These are phyloP conservation scores for Incumbomyces delicatus DNA, from an alignment of 2,329 filamentous ascomycete species.

Conservation along the genomic window DNA sequence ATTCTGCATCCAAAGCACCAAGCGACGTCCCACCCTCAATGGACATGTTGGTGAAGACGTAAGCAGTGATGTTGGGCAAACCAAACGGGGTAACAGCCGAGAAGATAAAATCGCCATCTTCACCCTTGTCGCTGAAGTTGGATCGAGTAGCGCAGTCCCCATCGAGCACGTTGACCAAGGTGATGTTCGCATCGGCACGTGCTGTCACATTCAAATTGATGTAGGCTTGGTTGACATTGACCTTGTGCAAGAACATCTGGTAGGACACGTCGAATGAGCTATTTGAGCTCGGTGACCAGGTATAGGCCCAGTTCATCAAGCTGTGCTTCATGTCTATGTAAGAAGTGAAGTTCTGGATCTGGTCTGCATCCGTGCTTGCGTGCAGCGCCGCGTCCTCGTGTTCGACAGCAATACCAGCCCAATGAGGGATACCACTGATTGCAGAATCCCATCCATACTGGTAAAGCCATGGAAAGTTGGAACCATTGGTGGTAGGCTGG, in stretches of 20 bases:
- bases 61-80: conserved; percentile 53
- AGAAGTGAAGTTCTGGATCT: conserved; percentile 52
- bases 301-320: conserved; percentile 54
- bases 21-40: conserved; percentile 33
- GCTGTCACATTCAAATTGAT: conserved; percentile 52
- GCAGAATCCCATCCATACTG: conserved; percentile 63
- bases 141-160: conserved; percentile 59
- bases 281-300: conserved; percentile 48
- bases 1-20: conserved; percentile 29
- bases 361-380: conserved; percentile 48
- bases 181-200: conserved; percentile 43
- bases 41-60: conserved; percentile 40
- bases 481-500: conserved; percentile 48
- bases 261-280: conserved; percentile 52
- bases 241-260: conserved; percentile 55
- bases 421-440: conserved; percentile 62
- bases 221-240: conserved; percentile 51
- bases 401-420: conserved; percentile 51
- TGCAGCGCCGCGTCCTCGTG: conserved; percentile 48
- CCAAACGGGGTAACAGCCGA: conserved; percentile 55
- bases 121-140: conserved; percentile 47
- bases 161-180: conserved; percentile 57
- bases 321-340: conserved; percentile 55
- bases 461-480: conserved; percentile 59
- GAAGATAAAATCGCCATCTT: conserved; percentile 50